Evolutionary conservation across 2,329 filamentous ascomycete species (phyloP).

Genomic region (Colletotrichum agaves): DNA sequence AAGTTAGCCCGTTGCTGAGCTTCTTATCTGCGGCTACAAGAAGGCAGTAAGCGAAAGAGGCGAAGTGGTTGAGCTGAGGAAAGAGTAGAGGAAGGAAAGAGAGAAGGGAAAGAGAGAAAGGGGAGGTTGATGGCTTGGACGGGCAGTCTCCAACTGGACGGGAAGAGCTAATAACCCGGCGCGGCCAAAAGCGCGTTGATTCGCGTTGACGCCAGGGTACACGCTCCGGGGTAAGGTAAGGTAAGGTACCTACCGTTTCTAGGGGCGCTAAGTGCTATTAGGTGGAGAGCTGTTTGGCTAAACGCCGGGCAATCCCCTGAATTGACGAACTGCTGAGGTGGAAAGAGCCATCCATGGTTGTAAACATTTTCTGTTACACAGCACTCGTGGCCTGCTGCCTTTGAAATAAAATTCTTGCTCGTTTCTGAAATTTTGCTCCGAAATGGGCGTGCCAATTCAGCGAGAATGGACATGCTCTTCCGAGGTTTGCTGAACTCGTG

Average conservation of each 20-base stretch:
- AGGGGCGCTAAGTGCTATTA: background rate
- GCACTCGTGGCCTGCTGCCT: too few species aligned
- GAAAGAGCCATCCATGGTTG: too few species aligned
- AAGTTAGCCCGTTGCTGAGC: background rate
- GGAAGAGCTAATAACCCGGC: slow-evolving; percentile 3
- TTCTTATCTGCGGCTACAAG: background rate
- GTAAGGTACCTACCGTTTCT: background rate
- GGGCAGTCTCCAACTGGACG: slow-evolving; percentile 2
- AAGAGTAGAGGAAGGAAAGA: background rate
- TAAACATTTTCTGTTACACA: too few species aligned
- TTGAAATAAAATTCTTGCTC: too few species aligned
- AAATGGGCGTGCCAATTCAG: too few species aligned
- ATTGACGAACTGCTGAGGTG: too few species aligned
- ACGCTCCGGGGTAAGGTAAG: background rate
- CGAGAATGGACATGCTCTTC: too few species aligned
- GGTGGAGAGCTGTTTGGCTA: slow-evolving; percentile 5
- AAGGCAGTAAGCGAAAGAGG: background rate
- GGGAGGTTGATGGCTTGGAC: background rate
- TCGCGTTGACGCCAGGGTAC: slow-evolving; percentile 5
- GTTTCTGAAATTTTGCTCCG: too few species aligned
- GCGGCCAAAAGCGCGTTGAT: slow-evolving; percentile 8
- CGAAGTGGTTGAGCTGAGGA: background rate
- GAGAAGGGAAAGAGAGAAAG: background rate
- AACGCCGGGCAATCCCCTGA: background rate
- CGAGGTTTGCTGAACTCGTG: too few species aligned